Evolutionary conservation across 495 filamentous ascomycete species (phyloP).

Genomic region (Podospora fimiseda): DNA sequence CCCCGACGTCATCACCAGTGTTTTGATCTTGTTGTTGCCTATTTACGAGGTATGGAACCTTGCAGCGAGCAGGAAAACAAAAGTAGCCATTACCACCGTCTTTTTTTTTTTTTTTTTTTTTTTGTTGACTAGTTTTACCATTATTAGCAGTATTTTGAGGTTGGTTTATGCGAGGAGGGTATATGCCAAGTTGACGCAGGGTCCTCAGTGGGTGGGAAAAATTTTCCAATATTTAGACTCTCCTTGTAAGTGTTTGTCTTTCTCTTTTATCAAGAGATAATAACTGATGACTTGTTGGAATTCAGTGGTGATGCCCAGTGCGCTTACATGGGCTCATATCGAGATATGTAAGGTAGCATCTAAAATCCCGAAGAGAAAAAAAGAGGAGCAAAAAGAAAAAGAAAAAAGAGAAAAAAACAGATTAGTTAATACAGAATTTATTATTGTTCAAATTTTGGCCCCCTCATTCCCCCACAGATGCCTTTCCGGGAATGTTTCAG

Average conservation of each 20-base stretch:
- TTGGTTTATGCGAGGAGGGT: not conserved
- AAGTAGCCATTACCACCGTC: not conserved
- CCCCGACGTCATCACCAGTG: not conserved
- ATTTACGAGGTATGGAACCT: not conserved
- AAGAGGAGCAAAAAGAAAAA: too few relatives aligned
- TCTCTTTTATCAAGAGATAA: not conserved
- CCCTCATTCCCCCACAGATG: too few relatives aligned
- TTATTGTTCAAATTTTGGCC: too few relatives aligned
- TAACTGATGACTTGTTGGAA: too few relatives aligned
- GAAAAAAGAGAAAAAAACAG: too few relatives aligned
- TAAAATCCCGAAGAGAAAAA: too few relatives aligned
- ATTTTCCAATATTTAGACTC: not conserved
- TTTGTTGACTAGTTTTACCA: not conserved
- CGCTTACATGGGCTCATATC: too few relatives aligned
- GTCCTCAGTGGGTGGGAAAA: not conserved
- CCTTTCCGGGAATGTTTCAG: too few relatives aligned
- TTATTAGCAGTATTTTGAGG: not conserved
- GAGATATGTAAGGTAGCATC: too few relatives aligned
- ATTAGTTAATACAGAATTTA: too few relatives aligned
- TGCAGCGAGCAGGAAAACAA: not conserved
- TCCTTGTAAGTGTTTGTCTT: not conserved
- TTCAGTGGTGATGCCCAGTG: too few relatives aligned
- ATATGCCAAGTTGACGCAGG: not conserved
- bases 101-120: not conserved
- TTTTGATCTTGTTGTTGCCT: not conserved